Base-by-base conservation (phyloP, 441 rosid genomes). In the Jatropha multifida region DNA sequence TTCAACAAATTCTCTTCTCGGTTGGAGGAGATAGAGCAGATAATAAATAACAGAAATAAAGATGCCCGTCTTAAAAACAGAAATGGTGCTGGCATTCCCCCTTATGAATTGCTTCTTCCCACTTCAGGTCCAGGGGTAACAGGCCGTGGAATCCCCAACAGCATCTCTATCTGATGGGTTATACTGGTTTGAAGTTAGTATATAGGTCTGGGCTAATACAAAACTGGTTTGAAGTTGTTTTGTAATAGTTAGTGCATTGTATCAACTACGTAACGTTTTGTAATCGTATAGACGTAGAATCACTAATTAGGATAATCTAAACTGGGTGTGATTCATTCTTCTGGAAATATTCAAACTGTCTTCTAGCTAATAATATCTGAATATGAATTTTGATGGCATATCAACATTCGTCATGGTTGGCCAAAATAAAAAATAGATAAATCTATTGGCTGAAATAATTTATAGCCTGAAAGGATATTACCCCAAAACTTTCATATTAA, bases 131-230 rank as follows among this genome's bases (percentile, higher is more conserved):
- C 94, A 4, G 97, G 99, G 48, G 99, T 93, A 64, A 95, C 97
- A 0, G 97, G 96, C 69, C 90, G 98, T 59, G 98, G 99, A 72
- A 92, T 95, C 74, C 99, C 98, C 5, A 95, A 95, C 74, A 92
- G 99, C 86, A 81, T 95, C 74, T 95, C 99, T 6, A 95, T 95
- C 54, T 93, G 79, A 91, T 60, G 41, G 68, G 55, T 64, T 27
- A 23, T 13, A 8, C 41, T 7, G 23, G 64, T 68, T 55, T 55
- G 26, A 52, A 40, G 56, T 40, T 67, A 54, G 60, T 52, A 41
- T 44, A 8, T 68, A 69, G 49, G 11, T 77, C 20, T 48, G 18
- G 9, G 63, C 4, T 51, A 66, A 44, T 44, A 18, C 0, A 20
- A 23, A 48, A 48, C 52, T 12, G 52, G 52, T 48, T 10, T 48